phyloP scores from a whole-genome alignment of 441 rosid species.

The Croton laevigatus region DNA sequence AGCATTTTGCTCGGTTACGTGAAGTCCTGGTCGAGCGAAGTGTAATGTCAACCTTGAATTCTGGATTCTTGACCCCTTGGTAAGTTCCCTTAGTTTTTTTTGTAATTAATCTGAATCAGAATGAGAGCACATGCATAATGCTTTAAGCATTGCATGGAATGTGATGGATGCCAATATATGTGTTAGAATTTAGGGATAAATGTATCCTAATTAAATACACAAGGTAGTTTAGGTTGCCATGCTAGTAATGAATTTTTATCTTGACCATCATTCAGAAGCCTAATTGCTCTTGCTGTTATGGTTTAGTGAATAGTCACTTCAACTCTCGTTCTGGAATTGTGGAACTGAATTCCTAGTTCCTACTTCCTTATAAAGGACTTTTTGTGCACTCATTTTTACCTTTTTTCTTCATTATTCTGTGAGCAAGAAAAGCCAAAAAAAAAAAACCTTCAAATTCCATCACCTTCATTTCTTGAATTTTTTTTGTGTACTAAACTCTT shows the following conservation, averaged over 20 bases:
- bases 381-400: background rate
- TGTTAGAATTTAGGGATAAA: background rate
- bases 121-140: background rate
- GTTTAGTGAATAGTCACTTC: background rate
- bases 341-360: background rate
- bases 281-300: background rate
- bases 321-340: background rate
- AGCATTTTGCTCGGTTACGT: constrained; percentile 85
- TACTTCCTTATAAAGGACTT: background rate
- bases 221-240: background rate
- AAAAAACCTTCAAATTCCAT: background rate
- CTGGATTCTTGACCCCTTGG: constrained; percentile 96
- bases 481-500: background rate
- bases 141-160: background rate
- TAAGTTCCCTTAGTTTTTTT: constrained; percentile 31
- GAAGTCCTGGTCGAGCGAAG: constrained; percentile 92
- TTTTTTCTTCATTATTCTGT: background rate
- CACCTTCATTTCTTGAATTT: background rate
- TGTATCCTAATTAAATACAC: background rate
- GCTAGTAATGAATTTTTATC: background rate
- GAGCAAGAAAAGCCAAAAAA: background rate
- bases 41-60: constrained; percentile 82
- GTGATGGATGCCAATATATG: background rate
- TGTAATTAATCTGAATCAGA: constrained; percentile 3
- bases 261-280: background rate